Conservation (phyloP, 805 yeast genomes). For the Starmerella khaoyaiensis region DNA sequence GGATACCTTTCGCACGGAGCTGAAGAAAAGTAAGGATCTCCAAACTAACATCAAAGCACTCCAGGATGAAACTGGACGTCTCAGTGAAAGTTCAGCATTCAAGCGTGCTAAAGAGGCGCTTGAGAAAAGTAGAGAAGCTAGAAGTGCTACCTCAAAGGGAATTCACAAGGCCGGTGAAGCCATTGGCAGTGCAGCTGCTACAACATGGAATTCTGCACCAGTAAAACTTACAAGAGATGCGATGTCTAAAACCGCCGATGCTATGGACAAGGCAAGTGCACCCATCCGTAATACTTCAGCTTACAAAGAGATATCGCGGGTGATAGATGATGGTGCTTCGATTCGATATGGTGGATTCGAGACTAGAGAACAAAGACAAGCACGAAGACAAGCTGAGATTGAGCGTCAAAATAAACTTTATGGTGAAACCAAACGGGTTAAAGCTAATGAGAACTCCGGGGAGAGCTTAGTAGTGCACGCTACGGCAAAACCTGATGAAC, state of each 20-base stretch:
- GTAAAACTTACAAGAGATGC: slow-evolving; percentile 80
- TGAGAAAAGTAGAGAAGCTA: slow-evolving; percentile 62
- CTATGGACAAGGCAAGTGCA: slow-evolving; percentile 69
- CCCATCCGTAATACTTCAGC: slow-evolving; percentile 86
- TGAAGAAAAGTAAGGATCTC: slow-evolving; percentile 78
- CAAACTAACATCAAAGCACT: slow-evolving; percentile 88
- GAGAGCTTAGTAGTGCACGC: slow-evolving; percentile 71
- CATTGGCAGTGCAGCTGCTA: slow-evolving; percentile 75
- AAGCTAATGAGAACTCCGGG: slow-evolving; percentile 59
- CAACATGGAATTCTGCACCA: slow-evolving; percentile 93
- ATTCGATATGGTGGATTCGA: slow-evolving; percentile 87
- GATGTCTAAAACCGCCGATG: slow-evolving; percentile 69
- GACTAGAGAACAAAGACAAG: slow-evolving; percentile 64
- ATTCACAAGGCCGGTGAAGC: slow-evolving; percentile 84
- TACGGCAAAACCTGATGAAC: slow-evolving; percentile 59
- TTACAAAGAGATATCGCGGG: slow-evolving; percentile 77
- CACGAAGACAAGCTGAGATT: slow-evolving; percentile 44
- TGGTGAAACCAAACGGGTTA: slow-evolving; percentile 45
- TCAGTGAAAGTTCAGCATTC: slow-evolving; percentile 89
- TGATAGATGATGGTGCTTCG: slow-evolving; percentile 83
- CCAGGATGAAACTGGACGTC: slow-evolving; percentile 88
- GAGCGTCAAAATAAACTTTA: slow-evolving; percentile 35
- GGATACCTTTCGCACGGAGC: slow-evolving; percentile 81
- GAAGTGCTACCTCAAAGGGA: slow-evolving; percentile 56
- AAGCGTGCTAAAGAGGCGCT: slow-evolving; percentile 87